A percentile compares a stretch with the other conserved stretches of the same genome.
Evolutionary conservation across 371 early-diverging fungal genomes (phyloP).

Genomic region (Mortierella sp.): DNA sequence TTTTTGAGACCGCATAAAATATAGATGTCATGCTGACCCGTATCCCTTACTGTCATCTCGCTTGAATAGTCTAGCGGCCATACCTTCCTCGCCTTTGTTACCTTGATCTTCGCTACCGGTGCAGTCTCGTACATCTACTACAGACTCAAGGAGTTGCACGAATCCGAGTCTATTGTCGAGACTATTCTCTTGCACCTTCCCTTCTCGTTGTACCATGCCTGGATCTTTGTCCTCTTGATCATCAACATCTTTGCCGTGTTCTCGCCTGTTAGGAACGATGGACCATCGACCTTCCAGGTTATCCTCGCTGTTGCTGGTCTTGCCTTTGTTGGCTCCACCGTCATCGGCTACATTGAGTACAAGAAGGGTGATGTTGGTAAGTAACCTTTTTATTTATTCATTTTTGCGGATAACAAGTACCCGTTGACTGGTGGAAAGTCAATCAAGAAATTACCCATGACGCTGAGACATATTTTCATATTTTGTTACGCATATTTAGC

Average conservation of each 20-base stretch:
- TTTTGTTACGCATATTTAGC: constrained; percentile 30
- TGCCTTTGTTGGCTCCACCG: constrained; percentile 68
- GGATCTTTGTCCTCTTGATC: constrained; percentile 72
- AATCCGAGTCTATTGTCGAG: constrained; percentile 62
- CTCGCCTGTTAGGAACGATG: constrained; percentile 60
- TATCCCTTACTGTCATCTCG: background rate
- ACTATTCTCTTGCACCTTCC: constrained; percentile 78
- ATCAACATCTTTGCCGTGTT: constrained; percentile 75
- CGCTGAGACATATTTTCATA: background rate
- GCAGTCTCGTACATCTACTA: constrained; percentile 62
- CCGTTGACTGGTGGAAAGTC: background rate
- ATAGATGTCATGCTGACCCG: background rate
- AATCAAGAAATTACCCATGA: background rate
- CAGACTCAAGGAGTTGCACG: constrained; percentile 62
- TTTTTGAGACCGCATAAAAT: background rate
- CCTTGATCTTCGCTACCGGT: constrained; percentile 58
- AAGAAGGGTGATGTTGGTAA: constrained; percentile 73
- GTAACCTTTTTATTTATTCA: constrained; percentile 2
- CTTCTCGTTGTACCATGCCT: constrained; percentile 81
- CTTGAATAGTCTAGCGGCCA: constrained; percentile 50
- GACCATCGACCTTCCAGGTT: constrained; percentile 64
- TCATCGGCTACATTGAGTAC: constrained; percentile 76
- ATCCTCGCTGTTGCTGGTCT: constrained; percentile 69
- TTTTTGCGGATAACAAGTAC: background rate
- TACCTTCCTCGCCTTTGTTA: constrained; percentile 55